Base-by-base conservation (phyloP, 2,329 filamentous ascomycete species). In the Davidsoniella neocaledoniae region DNA sequence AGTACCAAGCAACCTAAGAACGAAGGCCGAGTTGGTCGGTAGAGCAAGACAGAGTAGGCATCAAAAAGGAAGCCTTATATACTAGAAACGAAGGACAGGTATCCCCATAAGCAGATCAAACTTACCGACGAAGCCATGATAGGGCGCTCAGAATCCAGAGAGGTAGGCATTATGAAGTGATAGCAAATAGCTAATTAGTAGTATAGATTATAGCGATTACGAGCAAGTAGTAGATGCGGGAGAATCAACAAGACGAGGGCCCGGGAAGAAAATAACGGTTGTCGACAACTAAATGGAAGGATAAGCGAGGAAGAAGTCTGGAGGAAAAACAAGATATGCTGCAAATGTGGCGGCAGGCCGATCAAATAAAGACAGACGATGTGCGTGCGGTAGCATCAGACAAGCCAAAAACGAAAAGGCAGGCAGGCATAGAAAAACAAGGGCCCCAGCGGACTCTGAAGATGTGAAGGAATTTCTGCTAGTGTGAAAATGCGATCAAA, bases 101-200 rank as follows among this genome's bases (percentile, higher is more conserved):
- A 33, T 33, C 26, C 4, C 10, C 26, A 33, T 33, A 3, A 33
- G 10, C 26, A 33, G 26, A 33, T 54, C 53, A 54, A 54, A 74
- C 74, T 50, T 74, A 78, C 74, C 59, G 74, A 77, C 44, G 73
- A 70, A 53, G 73, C 73, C 74, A 78, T 77, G 61, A 78, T 78
- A 58, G 74, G 74, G 60, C 74, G 73, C 49, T 72, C 68, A 42
- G 74, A 78, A 50, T 78, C 74, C 52, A 77, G 59, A n/a, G 74
- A 78, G 54, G 68, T 62, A 60, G 73, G 72, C 74, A 78, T 78
- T 50, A 56, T 59, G 57, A 48, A 19, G 43, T 10, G 36, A 29
- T 40, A 16, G 8, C 12, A 7, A 10, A 25, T 41, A 21, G 33
- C 10, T 26, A 17, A 29, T 21, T 21, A 21, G 21, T 21, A 21